Evolutionary conservation across 148 eudicot genomes (phyloP).

Genomic region (Dysphania ambrosioides): DNA sequence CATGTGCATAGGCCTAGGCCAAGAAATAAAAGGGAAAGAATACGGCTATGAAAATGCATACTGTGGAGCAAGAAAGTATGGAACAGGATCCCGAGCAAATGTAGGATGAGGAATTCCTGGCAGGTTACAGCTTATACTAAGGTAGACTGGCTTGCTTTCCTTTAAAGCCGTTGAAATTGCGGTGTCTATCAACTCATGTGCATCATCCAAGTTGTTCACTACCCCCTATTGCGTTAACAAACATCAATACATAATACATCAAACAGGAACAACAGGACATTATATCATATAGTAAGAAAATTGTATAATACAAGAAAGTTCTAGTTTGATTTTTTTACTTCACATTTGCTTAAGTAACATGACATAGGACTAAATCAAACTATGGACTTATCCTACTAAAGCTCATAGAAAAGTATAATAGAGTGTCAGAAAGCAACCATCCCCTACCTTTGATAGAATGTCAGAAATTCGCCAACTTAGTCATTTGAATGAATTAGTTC

Average conservation of each 20-base stretch:
- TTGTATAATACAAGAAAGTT: too few species aligned
- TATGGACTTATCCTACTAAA: too few species aligned
- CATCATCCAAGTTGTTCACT: conserved; percentile 73
- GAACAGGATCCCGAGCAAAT: conserved; percentile 68
- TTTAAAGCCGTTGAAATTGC: conserved; percentile 82
- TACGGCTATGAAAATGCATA: conserved; percentile 26
- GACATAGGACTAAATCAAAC: neutral
- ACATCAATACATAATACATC: neutral
- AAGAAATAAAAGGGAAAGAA: neutral
- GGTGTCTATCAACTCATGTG: conserved; percentile 74
- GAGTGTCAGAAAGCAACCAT: too few species aligned
- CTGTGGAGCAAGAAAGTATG: conserved; percentile 63
- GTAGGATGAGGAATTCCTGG: conserved; percentile 70
- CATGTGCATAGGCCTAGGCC: neutral
- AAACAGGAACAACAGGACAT: neutral
- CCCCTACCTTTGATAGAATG: too few species aligned
- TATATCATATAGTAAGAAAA: too few species aligned
- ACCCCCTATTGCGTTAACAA: conserved; percentile 43
- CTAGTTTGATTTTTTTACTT: too few species aligned
- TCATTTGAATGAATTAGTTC: too few species aligned
- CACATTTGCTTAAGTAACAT: neutral
- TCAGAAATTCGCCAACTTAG: too few species aligned
- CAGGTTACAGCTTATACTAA: conserved; percentile 74
- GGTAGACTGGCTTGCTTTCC: conserved; percentile 76
- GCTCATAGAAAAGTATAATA: too few species aligned